Evolutionary conservation across 164 flowering plant genomes (phyloP), one percentile per base, ranked within the genome.

Genomic region (grape (Vitis vinifera)): DNA sequence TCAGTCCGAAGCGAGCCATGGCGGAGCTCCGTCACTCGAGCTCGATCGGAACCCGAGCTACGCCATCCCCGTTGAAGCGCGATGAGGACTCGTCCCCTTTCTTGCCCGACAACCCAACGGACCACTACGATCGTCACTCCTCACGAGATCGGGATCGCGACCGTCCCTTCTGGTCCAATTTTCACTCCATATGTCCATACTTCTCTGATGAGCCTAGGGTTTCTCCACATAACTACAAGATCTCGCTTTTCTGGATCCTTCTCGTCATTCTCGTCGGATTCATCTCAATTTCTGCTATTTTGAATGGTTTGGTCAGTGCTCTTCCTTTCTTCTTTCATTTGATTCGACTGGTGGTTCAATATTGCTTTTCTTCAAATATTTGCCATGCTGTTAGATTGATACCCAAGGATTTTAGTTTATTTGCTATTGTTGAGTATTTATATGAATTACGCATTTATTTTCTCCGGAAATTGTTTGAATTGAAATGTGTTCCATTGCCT

Each of bases 21-120:
- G 94, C 88, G 64, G 99, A 94, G 96, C 88, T 94, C 62, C 78
- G 99, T 73, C 96, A 92, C 82, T 87, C 95, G 73, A 81, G 83
- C 75, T 91, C 99, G 57, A 55, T 85, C 27, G 92, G 92, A 30
- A 73, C 73, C 81, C 84, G 99, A 48, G 77, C 90, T 50, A 27
- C 88, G 12, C 79, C 90, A 2, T 93, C 97, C 59, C 97, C 98
- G 8, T 66, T 78, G 80, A 92, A 86, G 73, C 85, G 93, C 51
- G 93, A 85, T 59, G 89, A 84, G 15, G 91, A 82, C 52, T 23
- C 86, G 0, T 76, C 88, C 4, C 86, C 96, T 8, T 69, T 87
- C 29, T 69, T 82, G 5, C 76, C 84, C 29, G 93, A 78, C 23
- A 53, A 75, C 59, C 71, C 31, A 10, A 66, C 82, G 30, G 64